Evolutionary conservation across 805 yeast genomes (phyloP).

Genomic region (Phaffomyces opuntiae): DNA sequence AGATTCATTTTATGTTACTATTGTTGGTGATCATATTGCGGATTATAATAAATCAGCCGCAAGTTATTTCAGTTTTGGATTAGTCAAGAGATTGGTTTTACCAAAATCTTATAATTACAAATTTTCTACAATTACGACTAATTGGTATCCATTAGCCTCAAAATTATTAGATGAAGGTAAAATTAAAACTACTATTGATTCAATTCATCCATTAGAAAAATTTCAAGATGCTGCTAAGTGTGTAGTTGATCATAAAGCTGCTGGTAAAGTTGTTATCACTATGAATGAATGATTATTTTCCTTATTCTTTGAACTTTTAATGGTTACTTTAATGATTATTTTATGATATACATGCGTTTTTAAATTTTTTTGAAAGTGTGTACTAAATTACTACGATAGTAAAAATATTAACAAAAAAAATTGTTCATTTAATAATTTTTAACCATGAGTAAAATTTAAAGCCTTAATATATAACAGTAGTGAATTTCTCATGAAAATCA

Average conservation of each 20-base stretch:
- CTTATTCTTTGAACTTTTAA: not conserved
- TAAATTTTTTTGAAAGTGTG: too few relatives aligned
- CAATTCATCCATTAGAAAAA: constrained; percentile 42
- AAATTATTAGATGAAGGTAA: constrained; percentile 34
- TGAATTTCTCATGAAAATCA: too few relatives aligned
- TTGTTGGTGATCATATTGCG: constrained; percentile 47
- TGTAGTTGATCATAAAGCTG: constrained; percentile 41
- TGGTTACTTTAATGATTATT: too few relatives aligned
- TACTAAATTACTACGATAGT: too few relatives aligned
- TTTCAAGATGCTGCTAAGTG: constrained; percentile 43
- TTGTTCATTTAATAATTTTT: too few relatives aligned
- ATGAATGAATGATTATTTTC: not conserved
- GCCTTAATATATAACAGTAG: too few relatives aligned
- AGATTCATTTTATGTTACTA: constrained; percentile 44
- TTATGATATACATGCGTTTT: too few relatives aligned
- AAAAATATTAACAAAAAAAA: too few relatives aligned
- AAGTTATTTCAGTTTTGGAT: constrained; percentile 4
- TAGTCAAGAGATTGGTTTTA: constrained; percentile 11
- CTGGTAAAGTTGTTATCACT: constrained; percentile 36
- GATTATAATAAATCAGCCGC: constrained; percentile 15
- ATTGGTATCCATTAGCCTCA: constrained; percentile 23
- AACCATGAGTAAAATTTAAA: too few relatives aligned
- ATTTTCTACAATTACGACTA: constrained; percentile 10
- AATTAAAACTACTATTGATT: constrained; percentile 44
- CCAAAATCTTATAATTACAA: constrained; percentile 23